Evolutionary conservation across 2,329 filamentous ascomycete species (phyloP).

Genomic region (Colletotrichum spaethianum): DNA sequence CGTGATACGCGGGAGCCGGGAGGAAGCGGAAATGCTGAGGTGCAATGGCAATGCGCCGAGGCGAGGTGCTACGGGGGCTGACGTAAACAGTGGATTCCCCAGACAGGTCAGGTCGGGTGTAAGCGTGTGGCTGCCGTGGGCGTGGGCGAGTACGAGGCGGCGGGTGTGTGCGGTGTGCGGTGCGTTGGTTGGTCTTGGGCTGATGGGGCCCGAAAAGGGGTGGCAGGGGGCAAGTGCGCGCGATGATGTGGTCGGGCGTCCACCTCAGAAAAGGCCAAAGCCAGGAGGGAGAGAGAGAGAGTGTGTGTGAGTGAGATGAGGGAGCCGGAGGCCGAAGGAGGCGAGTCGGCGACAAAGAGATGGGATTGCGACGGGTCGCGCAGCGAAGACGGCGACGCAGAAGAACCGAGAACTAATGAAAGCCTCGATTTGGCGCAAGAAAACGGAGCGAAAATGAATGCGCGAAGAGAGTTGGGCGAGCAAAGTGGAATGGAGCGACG

Average conservation of each 20-base stretch:
- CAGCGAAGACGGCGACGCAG: slow-evolving; percentile 40
- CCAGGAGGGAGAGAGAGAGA: slow-evolving; percentile 29
- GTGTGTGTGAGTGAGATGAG: slow-evolving; percentile 35
- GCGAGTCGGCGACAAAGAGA: slow-evolving; percentile 36
- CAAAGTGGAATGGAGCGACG: slow-evolving; percentile 34
- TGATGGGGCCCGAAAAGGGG: slow-evolving; percentile 36
- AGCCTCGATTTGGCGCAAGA: slow-evolving; percentile 55
- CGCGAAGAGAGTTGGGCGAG: slow-evolving; percentile 42
- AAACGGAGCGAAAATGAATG: slow-evolving; percentile 43
- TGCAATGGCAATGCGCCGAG: slow-evolving; percentile 17
- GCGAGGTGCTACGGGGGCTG: slow-evolving; percentile 31
- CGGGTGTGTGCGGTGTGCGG: slow-evolving; percentile 8
- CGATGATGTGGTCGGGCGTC: slow-evolving; percentile 42
- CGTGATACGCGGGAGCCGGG: slow-evolving; percentile 18
- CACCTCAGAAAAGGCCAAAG: slow-evolving; percentile 26
- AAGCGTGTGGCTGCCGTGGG: slow-evolving; percentile 29
- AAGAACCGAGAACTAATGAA: slow-evolving; percentile 64
- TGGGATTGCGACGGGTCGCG: slow-evolving; percentile 41
- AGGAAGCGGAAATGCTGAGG: slow-evolving; percentile 20
- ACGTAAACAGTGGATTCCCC: slow-evolving; percentile 41
- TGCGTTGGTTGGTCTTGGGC: slow-evolving; percentile 30
- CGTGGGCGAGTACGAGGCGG: slow-evolving; percentile 26
- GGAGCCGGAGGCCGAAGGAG: slow-evolving; percentile 31
- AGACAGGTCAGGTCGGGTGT: slow-evolving; percentile 23
- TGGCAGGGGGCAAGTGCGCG: slow-evolving; percentile 37